phyloP scores from a whole-genome alignment of 2,329 filamentous ascomycete species.

The Nannizziopsis barbatae region DNA sequence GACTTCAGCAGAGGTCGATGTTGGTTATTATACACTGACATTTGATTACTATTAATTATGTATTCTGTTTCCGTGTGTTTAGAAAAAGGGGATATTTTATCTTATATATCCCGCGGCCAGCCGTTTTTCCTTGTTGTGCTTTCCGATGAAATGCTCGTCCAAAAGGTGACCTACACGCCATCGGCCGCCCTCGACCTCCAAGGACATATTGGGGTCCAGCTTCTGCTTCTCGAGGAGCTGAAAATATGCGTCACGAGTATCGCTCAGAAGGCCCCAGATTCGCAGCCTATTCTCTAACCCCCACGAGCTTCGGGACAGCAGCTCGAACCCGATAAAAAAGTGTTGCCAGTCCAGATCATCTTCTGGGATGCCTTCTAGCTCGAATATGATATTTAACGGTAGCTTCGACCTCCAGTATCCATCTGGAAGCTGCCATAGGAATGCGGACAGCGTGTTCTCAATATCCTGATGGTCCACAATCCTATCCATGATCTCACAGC shows the following conservation, averaged over 20 bases:
- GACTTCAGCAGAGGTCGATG: no score
- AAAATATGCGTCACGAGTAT: neutral
- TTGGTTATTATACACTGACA: no score
- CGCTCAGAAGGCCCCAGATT: neutral
- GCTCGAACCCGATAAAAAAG: neutral
- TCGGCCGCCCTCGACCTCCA: no score
- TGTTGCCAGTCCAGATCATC: neutral
- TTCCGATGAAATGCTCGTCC: no score
- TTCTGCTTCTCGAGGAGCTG: neutral
- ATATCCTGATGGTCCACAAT: neutral
- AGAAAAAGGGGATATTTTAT: no score
- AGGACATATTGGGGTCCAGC: no score
- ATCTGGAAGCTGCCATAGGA: neutral
- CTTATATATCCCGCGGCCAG: no score
- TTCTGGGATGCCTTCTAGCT: neutral
- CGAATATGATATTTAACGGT: neutral
- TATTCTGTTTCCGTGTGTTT: no score
- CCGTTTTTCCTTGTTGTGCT: no score
- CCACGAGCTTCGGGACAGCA: neutral
- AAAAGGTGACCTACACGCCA: no score
- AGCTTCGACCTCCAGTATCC: neutral
- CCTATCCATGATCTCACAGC: neutral
- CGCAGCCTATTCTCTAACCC: neutral
- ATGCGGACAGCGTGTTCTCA: neutral
- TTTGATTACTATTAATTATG: no score